Evolutionary conservation across 306 rosid genomes (phyloP).

Genomic region (Sicyos baderoa): DNA sequence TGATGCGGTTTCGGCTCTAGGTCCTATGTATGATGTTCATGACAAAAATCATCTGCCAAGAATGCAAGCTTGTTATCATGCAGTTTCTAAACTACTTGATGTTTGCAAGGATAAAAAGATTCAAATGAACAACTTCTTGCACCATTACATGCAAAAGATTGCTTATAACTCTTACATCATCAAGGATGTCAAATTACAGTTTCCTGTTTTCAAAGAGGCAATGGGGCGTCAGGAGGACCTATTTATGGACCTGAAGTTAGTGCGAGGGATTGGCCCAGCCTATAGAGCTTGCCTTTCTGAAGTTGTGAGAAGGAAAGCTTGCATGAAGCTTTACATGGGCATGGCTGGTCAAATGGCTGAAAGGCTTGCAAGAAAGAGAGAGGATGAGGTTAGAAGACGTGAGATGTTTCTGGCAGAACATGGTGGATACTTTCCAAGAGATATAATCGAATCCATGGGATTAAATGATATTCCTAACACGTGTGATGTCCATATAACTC

Average conservation of each 20-base stretch:
- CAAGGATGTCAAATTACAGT: slow-evolving; percentile 84
- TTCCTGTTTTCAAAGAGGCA: slow-evolving; percentile 95
- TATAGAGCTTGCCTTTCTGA: slow-evolving; percentile 96
- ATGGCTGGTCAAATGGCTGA: slow-evolving; percentile 98
- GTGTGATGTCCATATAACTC: slow-evolving; percentile 92
- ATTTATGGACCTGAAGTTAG: slow-evolving; percentile 65
- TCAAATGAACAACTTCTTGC: slow-evolving; percentile 72
- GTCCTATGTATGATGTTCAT: slow-evolving; percentile 97
- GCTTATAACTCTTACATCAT: slow-evolving; percentile 62
- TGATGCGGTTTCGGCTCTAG: slow-evolving; percentile 98
- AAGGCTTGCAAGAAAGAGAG: slow-evolving; percentile 81
- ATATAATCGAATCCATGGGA: slow-evolving; percentile 76
- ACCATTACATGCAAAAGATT: slow-evolving; percentile 67
- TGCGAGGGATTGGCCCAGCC: slow-evolving; percentile 73
- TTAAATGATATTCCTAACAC: slow-evolving; percentile 70
- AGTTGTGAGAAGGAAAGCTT: slow-evolving; percentile 87
- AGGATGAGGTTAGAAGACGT: slow-evolving; percentile 62
- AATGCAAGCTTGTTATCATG: slow-evolving; percentile 72
- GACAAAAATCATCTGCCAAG: slow-evolving; percentile 74
- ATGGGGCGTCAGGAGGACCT: slow-evolving; percentile 78
- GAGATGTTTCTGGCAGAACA: slow-evolving; percentile 68
- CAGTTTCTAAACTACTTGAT: slow-evolving; percentile 64
- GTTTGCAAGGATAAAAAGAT: slow-evolving; percentile 72
- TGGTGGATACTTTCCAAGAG: slow-evolving; percentile 63
- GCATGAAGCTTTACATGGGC: slow-evolving; percentile 94